Evolutionary conservation across 164 flowering plant species (phyloP).

Genomic region (Aristolochia contorta): DNA sequence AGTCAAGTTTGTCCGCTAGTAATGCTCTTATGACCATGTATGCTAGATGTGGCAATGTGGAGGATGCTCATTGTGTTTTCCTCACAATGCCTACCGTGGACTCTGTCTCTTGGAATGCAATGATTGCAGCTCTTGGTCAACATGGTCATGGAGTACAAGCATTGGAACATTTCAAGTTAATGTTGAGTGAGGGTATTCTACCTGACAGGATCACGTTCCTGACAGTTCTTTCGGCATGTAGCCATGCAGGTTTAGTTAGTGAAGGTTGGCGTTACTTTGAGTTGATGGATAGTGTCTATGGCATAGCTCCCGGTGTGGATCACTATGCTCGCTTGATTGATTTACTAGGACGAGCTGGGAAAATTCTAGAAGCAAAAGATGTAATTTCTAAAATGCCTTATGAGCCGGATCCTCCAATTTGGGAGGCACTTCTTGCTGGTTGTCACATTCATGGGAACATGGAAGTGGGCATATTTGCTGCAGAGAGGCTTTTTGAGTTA

Average conservation of each 20-base stretch:
- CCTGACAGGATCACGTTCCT: conserved; percentile 73
- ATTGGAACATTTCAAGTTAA: conserved; percentile 42
- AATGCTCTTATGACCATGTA: conserved; percentile 81
- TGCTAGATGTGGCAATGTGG: conserved; percentile 63
- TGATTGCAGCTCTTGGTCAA: conserved; percentile 67
- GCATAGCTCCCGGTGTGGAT: conserved; percentile 61
- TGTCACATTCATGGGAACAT: conserved; percentile 58
- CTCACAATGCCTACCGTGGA: conserved; percentile 43
- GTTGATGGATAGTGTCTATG: conserved; percentile 37
- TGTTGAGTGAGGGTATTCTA: conserved; percentile 44
- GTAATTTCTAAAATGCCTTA: conserved; percentile 52
- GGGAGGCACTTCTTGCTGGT: conserved; percentile 80
- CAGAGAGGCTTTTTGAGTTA: conserved; percentile 52
- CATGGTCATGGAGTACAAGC: conserved; percentile 69
- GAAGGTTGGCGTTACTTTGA: conserved; percentile 53
- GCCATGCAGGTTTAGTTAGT: conserved; percentile 63
- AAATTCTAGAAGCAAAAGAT: conserved; percentile 46
- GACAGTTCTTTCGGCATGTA: conserved; percentile 71
- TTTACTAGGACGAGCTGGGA: conserved; percentile 71
- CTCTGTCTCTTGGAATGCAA: conserved; percentile 52
- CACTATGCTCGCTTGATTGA: conserved; percentile 76
- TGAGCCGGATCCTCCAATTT: conserved; percentile 50
- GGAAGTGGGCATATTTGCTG: conserved; percentile 56
- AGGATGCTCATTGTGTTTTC: conserved; percentile 43
- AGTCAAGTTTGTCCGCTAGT: conserved; percentile 65